Base-by-base conservation (phyloP, 306 rosid genomes). In the Ceratonia siliqua region DNA sequence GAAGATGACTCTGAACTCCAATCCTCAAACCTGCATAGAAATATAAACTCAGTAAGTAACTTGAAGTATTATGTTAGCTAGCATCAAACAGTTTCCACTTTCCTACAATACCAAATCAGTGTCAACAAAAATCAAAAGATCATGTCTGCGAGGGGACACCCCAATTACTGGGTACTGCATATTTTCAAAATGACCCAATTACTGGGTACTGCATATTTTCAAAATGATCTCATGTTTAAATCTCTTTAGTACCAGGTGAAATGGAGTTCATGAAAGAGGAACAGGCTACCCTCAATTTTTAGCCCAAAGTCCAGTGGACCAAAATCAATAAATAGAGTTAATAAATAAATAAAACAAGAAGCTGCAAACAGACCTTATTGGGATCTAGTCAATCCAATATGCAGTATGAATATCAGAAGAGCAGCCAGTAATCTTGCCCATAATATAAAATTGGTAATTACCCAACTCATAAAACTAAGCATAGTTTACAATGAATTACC, bases 1-100 rank as follows among this genome's bases (percentile, higher is more conserved):
- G 28, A 46, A 50, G 95, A 84, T 79, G 78, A 75, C 13, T 86
- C 90, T 72, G 92, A 80, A 14, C 68, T 85, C 90, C 85, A 82
- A 73, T 85, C 88, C 70, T 69, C 83, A 82, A 91, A 89, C 80
- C 97, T 89, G 81, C 41, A 74, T 20, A 61, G 17, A 56, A 71
- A 48, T 15, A 53, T 33, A 38, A 77, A 71, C 58, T 35, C 1
- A 49, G 36, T 36, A 63, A 50, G 45, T 36, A 39, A 3, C 35
- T 30, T 55, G 17, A 62, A 35, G 63, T 43, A 79, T 18, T 9
- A 46, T 43, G 25, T 52, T 28, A 71, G 36, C 49, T 6, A 74
- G 8, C 43, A 49, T 50, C 2, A 5, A 5, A 3, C 1, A 36
- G 5, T 52, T 8, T 22, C n/a, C n/a, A 35, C 13, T 38, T 18